Base-by-base conservation (phyloP, 306 rosid genomes). In the Chamaecrista fasciculata region DNA sequence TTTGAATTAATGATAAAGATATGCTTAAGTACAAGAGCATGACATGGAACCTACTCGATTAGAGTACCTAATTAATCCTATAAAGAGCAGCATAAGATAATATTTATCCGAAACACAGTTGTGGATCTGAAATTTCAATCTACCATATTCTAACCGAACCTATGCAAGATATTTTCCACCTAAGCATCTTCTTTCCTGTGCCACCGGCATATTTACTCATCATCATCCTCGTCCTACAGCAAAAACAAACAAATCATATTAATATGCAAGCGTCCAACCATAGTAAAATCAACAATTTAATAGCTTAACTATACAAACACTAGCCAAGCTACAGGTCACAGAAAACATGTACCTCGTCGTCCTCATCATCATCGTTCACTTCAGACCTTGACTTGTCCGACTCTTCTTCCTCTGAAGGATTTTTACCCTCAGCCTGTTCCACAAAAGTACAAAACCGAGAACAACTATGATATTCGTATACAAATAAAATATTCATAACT, bases 361-460 rank as follows among this genome's bases (percentile, higher is more conserved):
- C 96, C 0, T 88, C 97, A 0, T 91, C 96, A 1, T 89, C 96
- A 0, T 92, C 96, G 19, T 92, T 67, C 65, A 92, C 92, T 66
- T 92, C 96, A 1, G 98, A 90, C 66, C 84, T 90, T 8, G 98
- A 92, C 76, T 87, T 92, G 67, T 92, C 98, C 0, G 98, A 92
- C 33, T 86, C 98, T 1, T 92, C 89, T 43, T 87, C 97, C 42
- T 87, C 96, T 0, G 69, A 87, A n/a, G 81, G 83, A 29, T 76
- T 69, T 2, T 73, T 84, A 0, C 90, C 95, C 44, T 78, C 92
- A 36, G 83, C 98, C 98, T 92, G 36, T 62, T 19, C 7, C 8
- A 63, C 4, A 11, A 39, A 67, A 60, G 7, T 6, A 63, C 4
- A 11, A 39, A 67, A 60, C 4, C 1, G 2, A 15, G 10, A 15